Base-by-base conservation (phyloP, 345 rosid genomes). In the Iberis pinnata region DNA sequence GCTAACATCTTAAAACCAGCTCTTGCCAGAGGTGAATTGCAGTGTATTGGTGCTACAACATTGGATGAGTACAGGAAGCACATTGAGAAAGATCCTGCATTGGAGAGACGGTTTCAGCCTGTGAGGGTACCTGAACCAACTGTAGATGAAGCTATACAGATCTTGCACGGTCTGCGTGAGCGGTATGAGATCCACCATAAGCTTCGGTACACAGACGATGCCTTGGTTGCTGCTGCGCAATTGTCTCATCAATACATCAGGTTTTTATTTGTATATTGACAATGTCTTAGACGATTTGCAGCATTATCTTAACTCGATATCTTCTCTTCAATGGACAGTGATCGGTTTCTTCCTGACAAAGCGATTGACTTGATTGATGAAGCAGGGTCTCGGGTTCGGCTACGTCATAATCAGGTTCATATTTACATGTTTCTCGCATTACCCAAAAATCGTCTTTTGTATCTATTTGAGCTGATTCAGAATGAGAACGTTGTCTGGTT, bases 21-120 rank as follows among this genome's bases (percentile, higher is more conserved):
- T 65, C 99, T 93, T 71, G 99, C 99, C 12, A 80, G 99, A 78
- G 99, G 99, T 70, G 99, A 93, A 80, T 70, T 93, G 73, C 99
- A 93, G 99, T 93, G 99, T 75, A 93, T 93, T 73, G 99, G 99
- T 60, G 96, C 99, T 41, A 93, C 99, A n/a, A 93, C 96, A 42
- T 69, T 83, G 5, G 99, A 93, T 60, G 97, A 93, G 68, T 93
- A 93, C 67, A 71, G 99, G 57, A 93, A 93, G 71, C 99, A 93
- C 77, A 79, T 93, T 44, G 99, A 88, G 85, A 93, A 93, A 75
- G 99, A 93, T 67, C 99, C 99, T 31, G 99, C 99, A 52, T 56
- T 93, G 45, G 99, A 93, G 71, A 86, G 97, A 58, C 80, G 99
- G 18, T 93, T 93, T 73, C 99, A 93, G 80, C 99, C 99, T n/a